These are phyloP conservation scores for Alternaria triticimaculans DNA, from an alignment of 2,329 filamentous ascomycete species.

Conservation along the genomic window DNA sequence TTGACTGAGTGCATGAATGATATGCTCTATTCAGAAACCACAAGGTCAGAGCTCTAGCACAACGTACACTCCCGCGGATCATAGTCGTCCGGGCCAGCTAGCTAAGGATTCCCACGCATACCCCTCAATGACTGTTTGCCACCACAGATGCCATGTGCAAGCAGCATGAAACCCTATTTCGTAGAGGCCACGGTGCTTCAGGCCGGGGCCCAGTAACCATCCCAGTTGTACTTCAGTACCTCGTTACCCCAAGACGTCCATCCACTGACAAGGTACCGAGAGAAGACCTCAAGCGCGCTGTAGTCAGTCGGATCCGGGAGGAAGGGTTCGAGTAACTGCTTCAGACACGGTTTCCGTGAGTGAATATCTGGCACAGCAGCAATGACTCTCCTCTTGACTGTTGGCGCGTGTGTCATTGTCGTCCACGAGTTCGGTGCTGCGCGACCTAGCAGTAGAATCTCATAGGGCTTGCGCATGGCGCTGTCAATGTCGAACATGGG, in stretches of 20 bases:
- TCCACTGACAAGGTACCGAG: constrained; percentile 72
- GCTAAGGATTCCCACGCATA: background rate
- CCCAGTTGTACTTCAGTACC: constrained; percentile 71
- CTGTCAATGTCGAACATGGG: constrained; percentile 68
- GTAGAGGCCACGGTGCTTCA: background rate
- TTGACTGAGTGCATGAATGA: background rate
- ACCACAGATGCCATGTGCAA: background rate
- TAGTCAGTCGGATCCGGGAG: constrained; percentile 57
- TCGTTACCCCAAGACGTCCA: constrained; percentile 85
- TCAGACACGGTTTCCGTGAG: constrained; percentile 78
- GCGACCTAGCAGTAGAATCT: constrained; percentile 70
- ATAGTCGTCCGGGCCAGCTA: background rate
- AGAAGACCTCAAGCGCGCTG: constrained; percentile 76
- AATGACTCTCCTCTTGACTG: constrained; percentile 63
- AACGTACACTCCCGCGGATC: background rate
- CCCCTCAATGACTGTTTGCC: background rate
- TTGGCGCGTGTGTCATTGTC: constrained; percentile 28
- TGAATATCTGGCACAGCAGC: constrained; percentile 77
- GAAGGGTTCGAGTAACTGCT: constrained; percentile 64
- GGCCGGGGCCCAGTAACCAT: constrained; percentile 55
- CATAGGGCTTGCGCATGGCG: constrained; percentile 76
- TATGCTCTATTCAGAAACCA: background rate
- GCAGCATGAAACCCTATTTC: background rate
- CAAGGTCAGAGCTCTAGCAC: background rate
- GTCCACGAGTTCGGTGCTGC: constrained; percentile 34